Conservation (phyloP, 164 flowering plant species). For the Paratinospora sagittata region DNA sequence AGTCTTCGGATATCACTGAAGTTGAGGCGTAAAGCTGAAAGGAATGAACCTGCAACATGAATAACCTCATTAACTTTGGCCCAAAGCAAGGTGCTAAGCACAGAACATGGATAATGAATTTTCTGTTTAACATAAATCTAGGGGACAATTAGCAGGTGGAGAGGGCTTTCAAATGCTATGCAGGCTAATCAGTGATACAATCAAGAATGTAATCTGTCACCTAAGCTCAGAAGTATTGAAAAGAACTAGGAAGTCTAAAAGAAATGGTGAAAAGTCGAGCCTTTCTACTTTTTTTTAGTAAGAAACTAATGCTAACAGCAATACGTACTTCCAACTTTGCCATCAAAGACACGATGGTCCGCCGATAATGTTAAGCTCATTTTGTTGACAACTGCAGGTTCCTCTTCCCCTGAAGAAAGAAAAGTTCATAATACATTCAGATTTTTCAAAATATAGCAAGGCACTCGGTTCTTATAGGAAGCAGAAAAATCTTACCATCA, state of each 20-base stretch:
- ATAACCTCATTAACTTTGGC: background rate
- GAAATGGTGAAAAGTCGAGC: background rate
- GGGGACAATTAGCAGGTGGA: no score
- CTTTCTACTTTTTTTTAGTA: no score
- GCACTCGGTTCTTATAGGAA: background rate
- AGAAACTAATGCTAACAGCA: slow-evolving; percentile 3
- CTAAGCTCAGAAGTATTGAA: background rate
- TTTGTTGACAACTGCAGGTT: slow-evolving; percentile 66
- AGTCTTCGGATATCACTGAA: slow-evolving; percentile 78
- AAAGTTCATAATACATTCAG: background rate
- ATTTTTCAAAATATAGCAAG: background rate
- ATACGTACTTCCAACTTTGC: slow-evolving; percentile 75
- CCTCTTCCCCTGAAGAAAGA: slow-evolving; percentile 55
- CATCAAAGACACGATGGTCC: slow-evolving; percentile 90
- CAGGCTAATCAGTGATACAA: no score
- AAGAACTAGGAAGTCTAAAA: background rate
- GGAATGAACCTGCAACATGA: slow-evolving; percentile 58
- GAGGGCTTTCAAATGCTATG: background rate
- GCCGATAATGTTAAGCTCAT: slow-evolving; percentile 86
- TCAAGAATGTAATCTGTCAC: background rate
- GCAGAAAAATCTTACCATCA: slow-evolving; percentile 51
- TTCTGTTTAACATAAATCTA: no score
- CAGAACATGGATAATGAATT: background rate
- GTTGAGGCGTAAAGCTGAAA: slow-evolving; percentile 52
- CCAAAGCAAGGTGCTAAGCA: background rate